Percentiles rank a stretch among this genome's conserved stretches.
phyloP scores from a whole-genome alignment of 2,329 filamentous ascomycete genomes.

The Ascochyta clinopodiicola region DNA sequence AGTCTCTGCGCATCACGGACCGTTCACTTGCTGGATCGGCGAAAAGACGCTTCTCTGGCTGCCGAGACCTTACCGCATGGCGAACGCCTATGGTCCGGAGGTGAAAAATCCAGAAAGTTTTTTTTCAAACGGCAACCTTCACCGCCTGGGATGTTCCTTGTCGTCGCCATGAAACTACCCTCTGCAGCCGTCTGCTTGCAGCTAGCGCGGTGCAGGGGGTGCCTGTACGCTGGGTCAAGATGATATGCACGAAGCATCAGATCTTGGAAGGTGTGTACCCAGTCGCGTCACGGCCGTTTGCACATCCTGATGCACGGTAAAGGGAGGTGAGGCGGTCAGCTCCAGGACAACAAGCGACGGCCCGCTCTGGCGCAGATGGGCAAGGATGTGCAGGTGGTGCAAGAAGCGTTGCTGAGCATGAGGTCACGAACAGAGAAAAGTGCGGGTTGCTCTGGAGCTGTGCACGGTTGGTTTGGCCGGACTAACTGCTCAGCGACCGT shows the following conservation, averaged over 20 bases:
- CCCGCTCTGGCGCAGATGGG: slow-evolving; percentile 24
- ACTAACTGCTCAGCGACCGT: slow-evolving; percentile 1
- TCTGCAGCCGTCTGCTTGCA: slow-evolving; percentile 26
- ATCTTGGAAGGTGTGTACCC: slow-evolving; percentile 30
- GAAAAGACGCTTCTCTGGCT: slow-evolving; percentile 3
- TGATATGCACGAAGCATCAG: slow-evolving; percentile 45
- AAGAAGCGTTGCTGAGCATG: slow-evolving; percentile 19
- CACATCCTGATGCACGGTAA: slow-evolving; percentile 22
- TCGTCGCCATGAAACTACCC: slow-evolving; percentile 41
- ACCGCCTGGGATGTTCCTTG: slow-evolving; percentile 39
- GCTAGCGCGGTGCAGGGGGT: slow-evolving; percentile 32
- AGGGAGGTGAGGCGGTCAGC: slow-evolving; percentile 41
- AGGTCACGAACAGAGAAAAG: slow-evolving; percentile 23
- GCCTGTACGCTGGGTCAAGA: slow-evolving; percentile 32
- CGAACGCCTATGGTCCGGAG: neutral
- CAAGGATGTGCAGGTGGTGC: slow-evolving; percentile 17
- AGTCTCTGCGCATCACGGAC: slow-evolving; percentile 10
- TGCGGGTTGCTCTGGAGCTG: neutral
- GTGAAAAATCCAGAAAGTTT: slow-evolving; percentile 12
- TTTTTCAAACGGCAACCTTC: slow-evolving; percentile 23
- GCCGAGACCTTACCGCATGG: slow-evolving; percentile 2
- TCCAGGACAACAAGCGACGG: slow-evolving; percentile 25
- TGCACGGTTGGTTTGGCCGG: slow-evolving; percentile 8
- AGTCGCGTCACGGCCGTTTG: slow-evolving; percentile 27
- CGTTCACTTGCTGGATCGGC: slow-evolving; percentile 10